Evolutionary conservation across 1,284 basidiomycete species (phyloP), one percentile per base, ranked within the genome.

Genomic region (Malassezia globosa): DNA sequence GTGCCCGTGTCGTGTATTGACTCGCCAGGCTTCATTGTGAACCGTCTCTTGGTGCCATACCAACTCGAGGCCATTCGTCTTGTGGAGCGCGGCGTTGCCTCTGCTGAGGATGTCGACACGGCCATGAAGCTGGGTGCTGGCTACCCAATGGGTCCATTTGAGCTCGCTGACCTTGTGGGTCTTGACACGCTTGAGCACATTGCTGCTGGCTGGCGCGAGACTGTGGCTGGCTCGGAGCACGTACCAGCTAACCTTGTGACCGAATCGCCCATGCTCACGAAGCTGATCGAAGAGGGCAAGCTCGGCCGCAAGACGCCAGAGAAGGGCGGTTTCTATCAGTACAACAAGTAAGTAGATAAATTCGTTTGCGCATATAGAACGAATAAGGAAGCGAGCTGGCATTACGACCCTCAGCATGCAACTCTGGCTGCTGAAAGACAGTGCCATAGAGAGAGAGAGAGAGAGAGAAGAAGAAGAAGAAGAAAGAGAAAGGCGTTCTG

Each of bases 51-150:
- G 31, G 76, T 78, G 6, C 77, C 77, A 6, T 78, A 78, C 66
- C 72, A 78, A 69, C 75, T 78, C 54, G 78, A 80, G 64, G 76
- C 77, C 1, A 76, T 79, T 46, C 69, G 77, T 29, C 77, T 79
- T 73, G 72, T 78, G 18, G 78, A 80, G 64, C 73, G 78, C 25
- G 78, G 78, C 13, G 78, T 79, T 45, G 78, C 78, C 0, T 75
- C 76, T 7, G 67, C 76, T 11, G 73, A 78, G 66, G 78, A 80
- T 65, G 74, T 79, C 48, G 78, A 80, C 65, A 75, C 72, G 10
- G 78, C 78, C 29, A 80, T 80, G 78, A 77, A 79, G 69, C 73
- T 79, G 22, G 78, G 78, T 24, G 78, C 78, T 13, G 78, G 78
- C 38, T 64, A 67, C 56, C 66, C 71, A 6, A 70, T 75, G 63